phyloP scores from a whole-genome alignment of 306 rosid genomes.

The Quercus mongolica region DNA sequence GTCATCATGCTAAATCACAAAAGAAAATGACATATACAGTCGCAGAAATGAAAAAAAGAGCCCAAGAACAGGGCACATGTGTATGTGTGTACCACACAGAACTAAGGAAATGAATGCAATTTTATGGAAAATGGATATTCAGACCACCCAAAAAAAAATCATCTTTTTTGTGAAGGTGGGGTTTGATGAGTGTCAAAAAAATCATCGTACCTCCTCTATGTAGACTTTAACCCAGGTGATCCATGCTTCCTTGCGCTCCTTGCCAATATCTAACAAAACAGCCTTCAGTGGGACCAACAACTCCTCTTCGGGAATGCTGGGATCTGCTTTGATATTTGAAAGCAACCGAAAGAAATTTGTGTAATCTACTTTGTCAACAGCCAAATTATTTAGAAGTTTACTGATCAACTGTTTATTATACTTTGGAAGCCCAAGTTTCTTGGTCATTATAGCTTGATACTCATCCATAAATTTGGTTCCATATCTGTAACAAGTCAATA shows the following conservation, averaged over 20 bases:
- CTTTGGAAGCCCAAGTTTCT: slow-evolving; percentile 90
- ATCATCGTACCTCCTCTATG: slow-evolving; percentile 65
- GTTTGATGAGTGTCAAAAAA: background rate
- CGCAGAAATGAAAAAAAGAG: background rate
- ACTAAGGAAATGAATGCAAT: background rate
- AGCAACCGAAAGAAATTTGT: slow-evolving; percentile 85
- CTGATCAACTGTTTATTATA: slow-evolving; percentile 85
- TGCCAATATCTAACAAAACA: slow-evolving; percentile 88
- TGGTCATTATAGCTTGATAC: slow-evolving; percentile 90
- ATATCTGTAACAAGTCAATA: slow-evolving; percentile 51
- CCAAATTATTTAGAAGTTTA: slow-evolving; percentile 90
- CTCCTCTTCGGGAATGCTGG: slow-evolving; percentile 71
- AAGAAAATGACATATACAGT: background rate
- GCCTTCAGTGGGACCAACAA: slow-evolving; percentile 84
- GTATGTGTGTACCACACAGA: too few species aligned
- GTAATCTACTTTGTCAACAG: slow-evolving; percentile 96
- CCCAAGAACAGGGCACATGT: background rate
- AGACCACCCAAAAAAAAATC: background rate
- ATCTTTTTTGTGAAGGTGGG: too few species aligned
- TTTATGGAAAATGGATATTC: background rate
- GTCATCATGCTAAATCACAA: background rate
- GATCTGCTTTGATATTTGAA: slow-evolving; percentile 82
- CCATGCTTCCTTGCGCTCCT: slow-evolving; percentile 97
- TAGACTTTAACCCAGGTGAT: slow-evolving; percentile 77
- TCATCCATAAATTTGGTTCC: slow-evolving; percentile 96